Evolutionary conservation across 2,329 filamentous ascomycete species (phyloP).

Genomic region (Ustulina deusta): DNA sequence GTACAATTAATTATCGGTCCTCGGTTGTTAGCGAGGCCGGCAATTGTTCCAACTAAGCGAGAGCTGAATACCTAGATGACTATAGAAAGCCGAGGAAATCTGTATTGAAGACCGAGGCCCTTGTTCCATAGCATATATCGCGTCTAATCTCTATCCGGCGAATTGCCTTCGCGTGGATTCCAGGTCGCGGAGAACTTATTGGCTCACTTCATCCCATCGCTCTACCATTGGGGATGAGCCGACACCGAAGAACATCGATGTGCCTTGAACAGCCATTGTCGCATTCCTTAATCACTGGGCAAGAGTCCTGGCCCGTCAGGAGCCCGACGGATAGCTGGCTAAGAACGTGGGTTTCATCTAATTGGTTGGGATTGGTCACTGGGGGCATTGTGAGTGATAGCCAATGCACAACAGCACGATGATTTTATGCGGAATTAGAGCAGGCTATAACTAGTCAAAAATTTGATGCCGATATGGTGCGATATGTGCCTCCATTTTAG

Average conservation of each 20-base stretch:
- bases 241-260: background rate
- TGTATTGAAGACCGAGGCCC: no score
- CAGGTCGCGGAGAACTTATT: no score
- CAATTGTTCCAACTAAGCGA: no score
- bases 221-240: background rate
- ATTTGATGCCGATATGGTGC: background rate
- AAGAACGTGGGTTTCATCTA: background rate
- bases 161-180: no score
- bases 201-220: slow-evolving; percentile 3
- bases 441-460: background rate
- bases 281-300: background rate
- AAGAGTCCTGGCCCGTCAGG: background rate
- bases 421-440: background rate
- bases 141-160: no score
- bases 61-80: background rate
- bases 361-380: no score
- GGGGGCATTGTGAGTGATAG: background rate
- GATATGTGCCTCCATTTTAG: background rate
- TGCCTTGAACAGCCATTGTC: background rate
- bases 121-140: no score
- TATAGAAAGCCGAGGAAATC: no score
- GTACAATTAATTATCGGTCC: no score
- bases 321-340: background rate
- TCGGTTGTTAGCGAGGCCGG: no score
- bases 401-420: background rate